A percentile compares a stretch with the other conserved stretches of the same genome.
These are phyloP conservation scores for Closterium sp. DNA, from an alignment of 139 green algal species.

Conservation along the genomic window DNA sequence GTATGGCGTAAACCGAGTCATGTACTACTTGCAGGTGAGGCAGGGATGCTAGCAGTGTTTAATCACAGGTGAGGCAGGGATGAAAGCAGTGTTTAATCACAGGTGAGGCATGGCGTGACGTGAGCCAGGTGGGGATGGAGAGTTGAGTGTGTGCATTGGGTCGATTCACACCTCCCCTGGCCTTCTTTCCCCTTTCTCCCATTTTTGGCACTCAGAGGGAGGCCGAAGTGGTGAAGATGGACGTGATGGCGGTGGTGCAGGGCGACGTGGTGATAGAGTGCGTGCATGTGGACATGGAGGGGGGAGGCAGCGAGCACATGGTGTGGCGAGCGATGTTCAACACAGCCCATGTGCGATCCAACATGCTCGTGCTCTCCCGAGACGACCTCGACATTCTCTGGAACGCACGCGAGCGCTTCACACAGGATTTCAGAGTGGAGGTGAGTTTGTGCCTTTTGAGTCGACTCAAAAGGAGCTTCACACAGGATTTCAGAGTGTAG, in stretches of 20 bases:
- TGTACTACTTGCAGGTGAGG: slow-evolving; percentile 18
- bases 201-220: slow-evolving; percentile 17
- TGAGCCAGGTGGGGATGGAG: too few relatives aligned
- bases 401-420: slow-evolving; percentile 28
- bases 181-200: background rate
- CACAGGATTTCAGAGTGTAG: background rate
- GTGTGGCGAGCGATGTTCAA: slow-evolving; percentile 52
- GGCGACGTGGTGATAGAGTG: slow-evolving; percentile 49
- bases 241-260: slow-evolving; percentile 41
- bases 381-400: slow-evolving; percentile 49
- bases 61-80: too few relatives aligned
- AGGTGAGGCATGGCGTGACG: too few relatives aligned
- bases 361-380: slow-evolving; percentile 44
- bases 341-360: slow-evolving; percentile 45
- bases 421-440: slow-evolving; percentile 36
- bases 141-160: too few relatives aligned
- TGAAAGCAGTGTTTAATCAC: too few relatives aligned
- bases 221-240: slow-evolving; percentile 47
- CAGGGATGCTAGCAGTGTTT: too few relatives aligned
- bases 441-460: slow-evolving; percentile 21
- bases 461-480: too few relatives aligned
- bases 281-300: slow-evolving; percentile 29
- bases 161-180: background rate
- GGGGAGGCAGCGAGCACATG: slow-evolving; percentile 13
- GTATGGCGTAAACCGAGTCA: too few relatives aligned